Conservation (phyloP, 2,329 filamentous ascomycete genomes). For the Scedosporium boydii region DNA sequence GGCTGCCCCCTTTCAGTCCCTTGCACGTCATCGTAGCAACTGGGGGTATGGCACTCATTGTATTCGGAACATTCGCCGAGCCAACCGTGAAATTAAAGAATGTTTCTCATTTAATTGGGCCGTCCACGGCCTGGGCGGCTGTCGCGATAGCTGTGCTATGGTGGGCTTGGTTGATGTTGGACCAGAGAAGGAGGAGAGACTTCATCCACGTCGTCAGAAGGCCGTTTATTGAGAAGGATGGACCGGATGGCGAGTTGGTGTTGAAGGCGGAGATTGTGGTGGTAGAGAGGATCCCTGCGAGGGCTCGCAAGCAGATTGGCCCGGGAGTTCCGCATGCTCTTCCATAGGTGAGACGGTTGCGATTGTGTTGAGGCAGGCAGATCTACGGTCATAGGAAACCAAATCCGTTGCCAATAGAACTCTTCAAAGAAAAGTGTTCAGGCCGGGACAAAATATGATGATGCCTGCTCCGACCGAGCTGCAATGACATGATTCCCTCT, state of each 20-base stretch:
- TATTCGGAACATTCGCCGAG: neutral
- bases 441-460: too few relatives aligned
- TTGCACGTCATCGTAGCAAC: neutral
- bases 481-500: too few relatives aligned
- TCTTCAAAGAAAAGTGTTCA: too few relatives aligned
- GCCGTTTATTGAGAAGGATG: slow-evolving; percentile 5
- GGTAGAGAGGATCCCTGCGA: slow-evolving; percentile 1
- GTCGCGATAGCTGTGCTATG: neutral
- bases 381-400: too few relatives aligned
- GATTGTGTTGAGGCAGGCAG: too few relatives aligned
- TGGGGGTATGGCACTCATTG: neutral
- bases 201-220: neutral
- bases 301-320: neutral
- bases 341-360: too few relatives aligned
- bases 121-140: neutral
- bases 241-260: slow-evolving; percentile 3
- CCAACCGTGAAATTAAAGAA: neutral
- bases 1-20: neutral
- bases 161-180: slow-evolving; percentile 6
- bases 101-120: neutral
- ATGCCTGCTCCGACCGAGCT: too few relatives aligned
- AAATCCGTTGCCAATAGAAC: too few relatives aligned
- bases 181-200: neutral
- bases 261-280: slow-evolving; percentile 4
- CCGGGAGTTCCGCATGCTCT: too few relatives aligned